phyloP scores from a whole-genome alignment of 2,329 filamentous ascomycete genomes.

The Aspergillus cejpii region DNA sequence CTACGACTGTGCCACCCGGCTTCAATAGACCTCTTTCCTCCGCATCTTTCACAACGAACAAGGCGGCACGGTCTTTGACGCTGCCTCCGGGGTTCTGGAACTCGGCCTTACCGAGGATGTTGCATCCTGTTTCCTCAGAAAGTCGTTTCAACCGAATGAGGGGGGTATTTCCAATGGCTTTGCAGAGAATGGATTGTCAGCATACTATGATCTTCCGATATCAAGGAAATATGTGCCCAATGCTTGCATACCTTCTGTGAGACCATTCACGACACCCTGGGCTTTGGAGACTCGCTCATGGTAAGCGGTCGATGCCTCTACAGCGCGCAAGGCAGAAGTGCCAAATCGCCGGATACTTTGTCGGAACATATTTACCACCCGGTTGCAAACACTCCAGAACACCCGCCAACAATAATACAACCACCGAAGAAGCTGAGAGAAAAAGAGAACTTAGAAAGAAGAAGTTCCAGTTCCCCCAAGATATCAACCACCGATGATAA shows the following conservation, averaged over 20 bases:
- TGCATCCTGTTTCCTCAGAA: conserved; percentile 85
- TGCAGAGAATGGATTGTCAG: conserved; percentile 5
- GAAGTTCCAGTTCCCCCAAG: too few relatives aligned
- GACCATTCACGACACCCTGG: conserved; percentile 68
- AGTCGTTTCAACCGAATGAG: conserved; percentile 83
- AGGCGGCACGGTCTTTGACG: conserved; percentile 91
- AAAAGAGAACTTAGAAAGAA: too few relatives aligned
- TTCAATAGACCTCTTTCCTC: conserved; percentile 77
- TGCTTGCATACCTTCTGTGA: conserved; percentile 64
- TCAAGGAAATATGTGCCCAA: background rate
- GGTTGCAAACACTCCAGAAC: conserved; percentile 2
- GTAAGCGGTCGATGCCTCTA: conserved; percentile 50
- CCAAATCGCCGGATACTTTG: conserved; percentile 62
- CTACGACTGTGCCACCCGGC: conserved; percentile 87
- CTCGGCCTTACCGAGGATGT: conserved; percentile 91
- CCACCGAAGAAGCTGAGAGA: background rate
- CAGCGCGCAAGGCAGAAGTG: conserved; percentile 53
- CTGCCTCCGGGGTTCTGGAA: conserved; percentile 98
- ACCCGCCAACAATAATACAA: conserved; percentile 1
- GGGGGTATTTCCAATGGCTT: conserved; percentile 95
- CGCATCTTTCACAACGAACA: conserved; percentile 89
- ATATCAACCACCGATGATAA: conserved; percentile 19
- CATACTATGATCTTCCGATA: background rate
- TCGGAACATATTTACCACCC: conserved; percentile 55
- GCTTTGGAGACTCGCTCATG: conserved; percentile 68